A percentile compares a stretch with the other conserved stretches of the same genome.
These are phyloP conservation scores for Coemansia aciculifera DNA, from an alignment of 192 early-diverging fungal species.

Conservation along the genomic window DNA sequence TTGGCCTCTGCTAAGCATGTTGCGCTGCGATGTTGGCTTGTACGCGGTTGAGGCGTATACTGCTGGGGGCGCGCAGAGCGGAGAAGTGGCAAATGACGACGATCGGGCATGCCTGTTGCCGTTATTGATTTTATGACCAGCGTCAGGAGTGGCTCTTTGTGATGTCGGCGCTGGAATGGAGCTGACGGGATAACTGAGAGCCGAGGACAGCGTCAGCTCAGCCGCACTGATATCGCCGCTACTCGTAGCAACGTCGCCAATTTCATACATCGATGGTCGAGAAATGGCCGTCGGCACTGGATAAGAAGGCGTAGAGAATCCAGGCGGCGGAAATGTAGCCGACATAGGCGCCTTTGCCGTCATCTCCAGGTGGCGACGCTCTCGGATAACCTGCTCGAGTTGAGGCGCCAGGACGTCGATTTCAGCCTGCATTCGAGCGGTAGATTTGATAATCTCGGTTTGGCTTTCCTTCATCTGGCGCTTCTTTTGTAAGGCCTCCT, in stretches of 20 bases:
- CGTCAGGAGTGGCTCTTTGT: background rate
- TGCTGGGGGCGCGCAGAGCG: background rate
- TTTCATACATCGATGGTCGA: background rate
- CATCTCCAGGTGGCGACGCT: constrained; percentile 14
- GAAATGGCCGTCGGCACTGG: background rate
- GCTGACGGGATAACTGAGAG: constrained; percentile 1
- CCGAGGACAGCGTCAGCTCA: background rate
- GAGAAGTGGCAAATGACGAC: constrained; percentile 10
- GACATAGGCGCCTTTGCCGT: background rate
- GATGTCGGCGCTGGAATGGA: background rate
- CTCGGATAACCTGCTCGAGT: constrained; percentile 17
- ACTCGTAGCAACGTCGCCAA: background rate
- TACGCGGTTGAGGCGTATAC: background rate
- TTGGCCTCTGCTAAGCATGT: background rate
- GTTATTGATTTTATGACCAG: background rate
- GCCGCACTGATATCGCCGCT: background rate
- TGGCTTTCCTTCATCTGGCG: constrained; percentile 22
- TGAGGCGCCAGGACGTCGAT: constrained; percentile 18
- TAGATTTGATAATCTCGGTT: constrained; percentile 4
- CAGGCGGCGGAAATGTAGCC: constrained; percentile 3
- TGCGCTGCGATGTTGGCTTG: background rate
- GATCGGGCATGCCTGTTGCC: background rate
- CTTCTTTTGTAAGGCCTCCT: constrained; percentile 11
- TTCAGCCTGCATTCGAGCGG: constrained; percentile 24
- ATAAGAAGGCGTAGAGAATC: background rate